Evolutionary conservation across 2,329 filamentous ascomycete species (phyloP).

Genomic region (Whalleya microplaca): DNA sequence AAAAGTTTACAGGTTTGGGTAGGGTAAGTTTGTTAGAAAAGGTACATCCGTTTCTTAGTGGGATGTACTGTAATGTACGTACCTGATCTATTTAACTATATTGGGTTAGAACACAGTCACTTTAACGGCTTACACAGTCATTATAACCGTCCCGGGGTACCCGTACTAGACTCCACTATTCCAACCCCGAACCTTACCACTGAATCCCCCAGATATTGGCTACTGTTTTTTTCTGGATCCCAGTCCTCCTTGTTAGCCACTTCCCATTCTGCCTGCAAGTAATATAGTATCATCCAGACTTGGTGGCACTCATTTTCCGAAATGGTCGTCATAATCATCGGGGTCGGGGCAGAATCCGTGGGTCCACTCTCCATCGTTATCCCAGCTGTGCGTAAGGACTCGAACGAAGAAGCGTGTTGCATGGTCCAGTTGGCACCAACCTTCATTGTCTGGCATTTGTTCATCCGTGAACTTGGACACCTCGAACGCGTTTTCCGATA

Average conservation of each 20-base stretch:
- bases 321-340: conserved; percentile 32
- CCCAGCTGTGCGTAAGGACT: conserved; percentile 33
- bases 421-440: conserved; percentile 33
- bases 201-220: no score
- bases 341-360: conserved; percentile 29
- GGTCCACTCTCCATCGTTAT: conserved; percentile 31
- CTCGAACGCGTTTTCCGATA: conserved; percentile 24
- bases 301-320: no score
- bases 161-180: no score
- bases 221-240: conserved; percentile 7
- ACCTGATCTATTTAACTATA: no score
- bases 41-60: no score
- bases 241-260: conserved; percentile 30
- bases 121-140: conserved; percentile 20
- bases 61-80: no score
- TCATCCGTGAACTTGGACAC: conserved; percentile 17
- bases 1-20: no score
- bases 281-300: conserved; percentile 34
- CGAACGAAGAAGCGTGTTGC: conserved; percentile 34
- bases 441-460: conserved; percentile 18
- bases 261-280: conserved; percentile 37
- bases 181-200: no score
- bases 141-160: no score
- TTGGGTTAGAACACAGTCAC: no score
- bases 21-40: no score